These are phyloP conservation scores for Termitomyces sp. DNA, from an alignment of 768 basidiomycete species.

Conservation along the genomic window DNA sequence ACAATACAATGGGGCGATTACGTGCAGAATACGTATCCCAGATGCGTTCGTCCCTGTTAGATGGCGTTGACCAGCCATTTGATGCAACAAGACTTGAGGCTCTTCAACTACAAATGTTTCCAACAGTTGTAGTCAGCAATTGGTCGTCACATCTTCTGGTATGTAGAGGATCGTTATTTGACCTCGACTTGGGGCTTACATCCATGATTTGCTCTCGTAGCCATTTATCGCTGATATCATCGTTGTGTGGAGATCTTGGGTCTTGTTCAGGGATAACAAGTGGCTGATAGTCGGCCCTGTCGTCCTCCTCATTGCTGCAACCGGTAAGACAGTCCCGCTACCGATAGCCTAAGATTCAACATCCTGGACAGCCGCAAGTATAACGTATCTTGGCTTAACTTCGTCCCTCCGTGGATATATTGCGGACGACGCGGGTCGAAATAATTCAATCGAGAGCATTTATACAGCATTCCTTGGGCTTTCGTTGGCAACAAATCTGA, in stretches of 20 bases:
- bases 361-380: neutral
- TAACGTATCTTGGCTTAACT: slow-evolving; percentile 13
- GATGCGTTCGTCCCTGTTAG: neutral
- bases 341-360: neutral
- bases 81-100: neutral
- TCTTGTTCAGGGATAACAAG: slow-evolving; percentile 1
- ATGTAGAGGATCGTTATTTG: neutral
- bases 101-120: slow-evolving; percentile 2
- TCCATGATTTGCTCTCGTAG: no score
- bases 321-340: neutral
- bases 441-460: neutral
- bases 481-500: slow-evolving; percentile 3
- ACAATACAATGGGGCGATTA: slow-evolving; percentile 3
- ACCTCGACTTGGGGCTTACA: neutral
- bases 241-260: slow-evolving; percentile 15
- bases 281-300: slow-evolving; percentile 9
- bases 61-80: slow-evolving; percentile 2
- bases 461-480: slow-evolving; percentile 7
- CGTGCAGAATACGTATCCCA: slow-evolving; percentile 5
- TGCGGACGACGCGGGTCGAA: neutral
- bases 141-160: slow-evolving; percentile 10
- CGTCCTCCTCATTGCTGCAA: slow-evolving; percentile 7
- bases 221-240: slow-evolving; percentile 10
- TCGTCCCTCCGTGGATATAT: neutral
- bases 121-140: slow-evolving; percentile 4